These are phyloP conservation scores for Diutina ranongensis DNA, from an alignment of 1,139 yeast species.

Conservation along the genomic window DNA sequence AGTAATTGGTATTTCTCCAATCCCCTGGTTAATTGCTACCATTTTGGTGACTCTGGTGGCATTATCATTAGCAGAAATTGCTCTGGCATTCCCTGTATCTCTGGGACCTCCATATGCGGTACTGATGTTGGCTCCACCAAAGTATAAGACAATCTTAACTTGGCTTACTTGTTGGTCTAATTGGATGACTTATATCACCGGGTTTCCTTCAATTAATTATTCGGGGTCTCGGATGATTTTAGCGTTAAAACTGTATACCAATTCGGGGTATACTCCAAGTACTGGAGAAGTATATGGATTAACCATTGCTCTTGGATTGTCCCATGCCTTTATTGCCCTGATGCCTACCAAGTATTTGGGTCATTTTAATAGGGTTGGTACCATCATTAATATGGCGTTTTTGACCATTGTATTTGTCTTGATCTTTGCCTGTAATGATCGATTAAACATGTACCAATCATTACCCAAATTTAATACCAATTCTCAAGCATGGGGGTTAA, in stretches of 20 bases:
- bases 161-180: slow-evolving; percentile 54
- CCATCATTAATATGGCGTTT: slow-evolving; percentile 38
- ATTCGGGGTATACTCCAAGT: slow-evolving; percentile 26
- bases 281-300: slow-evolving; percentile 41
- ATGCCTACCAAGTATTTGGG: slow-evolving; percentile 48
- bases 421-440: slow-evolving; percentile 43
- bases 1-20: slow-evolving; percentile 42
- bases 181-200: slow-evolving; percentile 44
- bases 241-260: slow-evolving; percentile 26
- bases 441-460: slow-evolving; percentile 16
- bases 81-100: slow-evolving; percentile 35
- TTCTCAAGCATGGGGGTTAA: slow-evolving; percentile 42
- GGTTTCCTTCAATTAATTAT: slow-evolving; percentile 55
- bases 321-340: slow-evolving; percentile 38
- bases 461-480: slow-evolving; percentile 40
- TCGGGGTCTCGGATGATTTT: slow-evolving; percentile 51
- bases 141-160: slow-evolving; percentile 40
- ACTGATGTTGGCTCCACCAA: slow-evolving; percentile 41
- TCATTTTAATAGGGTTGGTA: slow-evolving; percentile 41
- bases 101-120: slow-evolving; percentile 41
- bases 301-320: slow-evolving; percentile 39
- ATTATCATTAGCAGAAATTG: slow-evolving; percentile 34
- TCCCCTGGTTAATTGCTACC: slow-evolving; percentile 44
- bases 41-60: slow-evolving; percentile 42
- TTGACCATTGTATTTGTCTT: slow-evolving; percentile 44